Evolutionary conservation across 148 eudicot species (phyloP).

Genomic region (Limonium bicolor): DNA sequence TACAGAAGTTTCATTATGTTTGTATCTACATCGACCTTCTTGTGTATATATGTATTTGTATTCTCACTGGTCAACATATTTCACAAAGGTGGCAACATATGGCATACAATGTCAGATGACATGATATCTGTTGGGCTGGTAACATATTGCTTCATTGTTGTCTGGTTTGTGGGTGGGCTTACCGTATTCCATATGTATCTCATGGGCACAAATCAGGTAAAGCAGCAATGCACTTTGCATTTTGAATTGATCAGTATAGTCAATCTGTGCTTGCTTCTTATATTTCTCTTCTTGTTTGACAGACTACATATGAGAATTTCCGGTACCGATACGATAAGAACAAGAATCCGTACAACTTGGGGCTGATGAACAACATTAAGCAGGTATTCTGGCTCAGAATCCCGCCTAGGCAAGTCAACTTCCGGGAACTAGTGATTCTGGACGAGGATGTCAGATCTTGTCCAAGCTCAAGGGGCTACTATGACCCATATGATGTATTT

Average conservation of each 20-base stretch:
- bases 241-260: background rate
- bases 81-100: slow-evolving; percentile 17
- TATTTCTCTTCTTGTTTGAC: background rate
- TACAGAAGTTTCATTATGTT: slow-evolving; percentile 71
- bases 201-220: slow-evolving; percentile 79
- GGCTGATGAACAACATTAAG: slow-evolving; percentile 23
- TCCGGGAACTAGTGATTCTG: slow-evolving; percentile 22
- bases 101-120: slow-evolving; percentile 39
- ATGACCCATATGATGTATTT: too few relatives aligned
- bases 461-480: slow-evolving; percentile 3
- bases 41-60: slow-evolving; percentile 65
- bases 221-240: background rate
- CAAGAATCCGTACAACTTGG: slow-evolving; percentile 41
- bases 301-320: slow-evolving; percentile 70
- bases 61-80: slow-evolving; percentile 47
- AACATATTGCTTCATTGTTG: slow-evolving; percentile 60
- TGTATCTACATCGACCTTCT: slow-evolving; percentile 50
- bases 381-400: slow-evolving; percentile 31
- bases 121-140: slow-evolving; percentile 39
- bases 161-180: slow-evolving; percentile 93
- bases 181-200: slow-evolving; percentile 71
- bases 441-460: slow-evolving; percentile 18
- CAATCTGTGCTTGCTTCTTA: background rate
- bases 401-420: slow-evolving; percentile 28
- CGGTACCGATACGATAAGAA: slow-evolving; percentile 45